Base-by-base conservation (phyloP, 148 eudicot genomes). In the Agrostemma githago region DNA sequence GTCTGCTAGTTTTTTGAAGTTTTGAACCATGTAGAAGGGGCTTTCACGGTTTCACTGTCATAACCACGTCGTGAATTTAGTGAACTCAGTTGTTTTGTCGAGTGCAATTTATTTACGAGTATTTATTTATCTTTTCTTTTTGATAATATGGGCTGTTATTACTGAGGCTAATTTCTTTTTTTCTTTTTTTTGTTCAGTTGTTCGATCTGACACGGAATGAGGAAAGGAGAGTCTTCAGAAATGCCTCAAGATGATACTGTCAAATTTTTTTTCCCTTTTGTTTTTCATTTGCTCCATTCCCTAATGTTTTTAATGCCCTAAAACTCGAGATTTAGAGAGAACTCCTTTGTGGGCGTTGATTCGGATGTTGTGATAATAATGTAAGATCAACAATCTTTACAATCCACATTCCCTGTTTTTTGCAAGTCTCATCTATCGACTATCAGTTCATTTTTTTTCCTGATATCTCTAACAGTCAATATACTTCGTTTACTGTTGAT, bases 121-220 rank as follows among this genome's bases (percentile, higher is more conserved):
- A 12, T 5, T 5, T 56, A 12, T 5, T 5, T 8, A 16, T 16
- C 19, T 56, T 3, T 56, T 14, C 17, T 56, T 56, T 56, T 51
- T 6, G 12, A 2, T 6, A 51, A 11, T 56, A 56, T 56, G 14
- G 5, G 59, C 19, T 56, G 59, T 14, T 56, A 56, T 56, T 12
- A 14, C 17, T 15, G 19, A 56, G 17, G 59, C 59, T 56, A 15
- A 56, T 56, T 56, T 16, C 17, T 56, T 56, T 44, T 20, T 21
- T 5, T 21, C 7, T 60, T 60, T 1, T 8, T 21, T 60, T 60
- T 21, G 64, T 60, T 5, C 64, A 60, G 37, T 37, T 20, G 37
- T 60, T 60, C 43, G 43, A 64, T 12, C 43, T 64, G 68, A 64
- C 39, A 42, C 38, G 39, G 43, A 64, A 12, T 64, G 68, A 64